A percentile compares a stretch with the other conserved stretches of the same genome.
Evolutionary conservation across 2,329 filamentous ascomycete species (phyloP).

Genomic region (Elsinoe arachidis): DNA sequence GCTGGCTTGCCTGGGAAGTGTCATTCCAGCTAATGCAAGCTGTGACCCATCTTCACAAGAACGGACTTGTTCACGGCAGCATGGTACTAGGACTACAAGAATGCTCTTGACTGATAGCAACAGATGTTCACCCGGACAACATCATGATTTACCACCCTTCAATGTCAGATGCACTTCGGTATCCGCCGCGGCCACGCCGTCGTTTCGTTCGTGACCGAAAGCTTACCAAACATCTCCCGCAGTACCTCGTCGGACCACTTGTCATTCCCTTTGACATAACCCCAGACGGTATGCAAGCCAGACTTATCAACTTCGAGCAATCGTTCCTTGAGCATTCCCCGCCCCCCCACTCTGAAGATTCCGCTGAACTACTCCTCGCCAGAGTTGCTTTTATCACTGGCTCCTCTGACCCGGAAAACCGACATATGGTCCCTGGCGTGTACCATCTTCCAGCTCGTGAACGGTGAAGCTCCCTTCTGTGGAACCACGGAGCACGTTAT

Average conservation of each 20-base stretch:
- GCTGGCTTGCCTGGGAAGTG: constrained; percentile 15
- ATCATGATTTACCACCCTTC: constrained; percentile 18
- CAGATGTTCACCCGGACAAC: constrained; percentile 23
- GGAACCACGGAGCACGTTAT: neutral
- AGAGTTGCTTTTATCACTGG: too few relatives aligned
- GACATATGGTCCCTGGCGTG: constrained; percentile 25
- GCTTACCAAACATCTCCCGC: constrained; percentile 1
- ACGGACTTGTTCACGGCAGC: constrained; percentile 14
- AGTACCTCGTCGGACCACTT: constrained; percentile 1
- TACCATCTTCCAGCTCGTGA: constrained; percentile 19
- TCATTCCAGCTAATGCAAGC: constrained; percentile 17
- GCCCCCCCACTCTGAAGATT: constrained; percentile 21
- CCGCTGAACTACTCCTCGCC: constrained; percentile 22
- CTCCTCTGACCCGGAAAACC: too few relatives aligned
- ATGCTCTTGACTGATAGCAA: constrained; percentile 15
- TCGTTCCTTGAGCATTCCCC: constrained; percentile 14
- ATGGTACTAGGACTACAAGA: neutral
- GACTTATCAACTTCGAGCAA: constrained; percentile 22
- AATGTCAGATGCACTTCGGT: constrained; percentile 10
- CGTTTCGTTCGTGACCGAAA: too few relatives aligned
- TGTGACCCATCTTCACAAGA: constrained; percentile 17
- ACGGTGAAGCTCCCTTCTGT: constrained; percentile 17
- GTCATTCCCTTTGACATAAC: neutral
- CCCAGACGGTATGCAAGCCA: constrained; percentile 16
- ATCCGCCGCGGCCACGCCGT: constrained; percentile 13